These are phyloP conservation scores for Suhomyces sp. DNA, from an alignment of 805 yeast genomes.

Conservation along the genomic window DNA sequence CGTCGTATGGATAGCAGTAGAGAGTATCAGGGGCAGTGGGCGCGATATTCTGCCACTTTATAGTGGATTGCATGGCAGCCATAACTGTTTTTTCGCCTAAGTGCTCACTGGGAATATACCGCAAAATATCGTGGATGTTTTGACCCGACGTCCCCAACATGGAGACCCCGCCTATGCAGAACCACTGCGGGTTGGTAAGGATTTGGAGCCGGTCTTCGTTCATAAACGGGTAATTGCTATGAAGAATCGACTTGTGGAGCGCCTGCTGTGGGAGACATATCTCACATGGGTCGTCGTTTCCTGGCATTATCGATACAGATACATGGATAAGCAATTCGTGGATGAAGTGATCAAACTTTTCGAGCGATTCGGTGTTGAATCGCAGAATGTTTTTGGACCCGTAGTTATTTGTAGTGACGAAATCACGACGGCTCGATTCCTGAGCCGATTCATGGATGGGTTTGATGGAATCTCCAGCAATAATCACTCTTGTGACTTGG, in stretches of 20 bases:
- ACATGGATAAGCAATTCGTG: conserved; percentile 53
- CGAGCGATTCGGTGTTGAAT: conserved; percentile 47
- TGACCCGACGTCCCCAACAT: conserved; percentile 82
- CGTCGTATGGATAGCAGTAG: conserved; percentile 80
- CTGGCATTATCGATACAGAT: conserved; percentile 81
- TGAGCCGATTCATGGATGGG: conserved; percentile 22
- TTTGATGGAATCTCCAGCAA: conserved; percentile 71
- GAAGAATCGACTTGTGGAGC: conserved; percentile 73
- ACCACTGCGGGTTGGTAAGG: conserved; percentile 67
- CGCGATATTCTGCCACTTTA: conserved; percentile 80
- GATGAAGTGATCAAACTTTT: conserved; percentile 58
- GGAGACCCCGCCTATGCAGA: conserved; percentile 45
- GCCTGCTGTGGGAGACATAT: conserved; percentile 86
- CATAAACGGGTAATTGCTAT: conserved; percentile 38
- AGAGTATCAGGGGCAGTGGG: conserved; percentile 97
- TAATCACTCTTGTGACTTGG: conserved; percentile 49
- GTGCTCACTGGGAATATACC: conserved; percentile 40
- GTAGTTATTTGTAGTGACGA: conserved; percentile 40
- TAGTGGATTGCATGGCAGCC: conserved; percentile 54
- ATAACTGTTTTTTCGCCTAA: conserved; percentile 21
- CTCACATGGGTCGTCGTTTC: conserved; percentile 82
- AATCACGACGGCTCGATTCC: conserved; percentile 22
- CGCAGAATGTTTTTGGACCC: conserved; percentile 54
- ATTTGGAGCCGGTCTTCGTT: conserved; percentile 26
- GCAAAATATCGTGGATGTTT: conserved; percentile 71